Conservation (phyloP, 371 early-diverging fungal species). For the Lichtheimia hyalospora region DNA sequence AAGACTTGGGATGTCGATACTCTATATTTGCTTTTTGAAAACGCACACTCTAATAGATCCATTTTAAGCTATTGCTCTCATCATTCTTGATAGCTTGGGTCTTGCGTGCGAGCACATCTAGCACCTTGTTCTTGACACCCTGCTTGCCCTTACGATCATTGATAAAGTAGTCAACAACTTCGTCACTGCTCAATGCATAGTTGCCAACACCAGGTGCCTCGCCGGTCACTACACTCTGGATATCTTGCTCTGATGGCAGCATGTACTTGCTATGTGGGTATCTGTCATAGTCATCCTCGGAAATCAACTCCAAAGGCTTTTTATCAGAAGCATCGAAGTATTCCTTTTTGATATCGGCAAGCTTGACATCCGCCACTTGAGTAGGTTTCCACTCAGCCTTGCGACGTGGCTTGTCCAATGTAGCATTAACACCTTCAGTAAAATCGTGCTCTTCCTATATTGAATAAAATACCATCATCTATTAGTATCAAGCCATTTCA, state of each 20-base stretch:
- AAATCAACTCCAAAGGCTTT: conserved; percentile 28
- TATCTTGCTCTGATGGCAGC: conserved; percentile 81
- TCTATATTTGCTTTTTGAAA: not conserved
- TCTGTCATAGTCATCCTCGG: conserved; percentile 35
- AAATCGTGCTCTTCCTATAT: conserved; percentile 82
- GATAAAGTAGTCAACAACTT: conserved; percentile 69
- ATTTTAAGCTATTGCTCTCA: conserved; percentile 40
- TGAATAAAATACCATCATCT: conserved; percentile 83
- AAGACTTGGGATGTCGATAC: not conserved
- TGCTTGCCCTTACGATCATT: conserved; percentile 63
- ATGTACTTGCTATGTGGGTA: conserved; percentile 81
- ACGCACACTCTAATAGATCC: conserved; percentile 39
- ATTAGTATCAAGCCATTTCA: conserved; percentile 72
- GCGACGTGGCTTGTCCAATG: conserved; percentile 61
- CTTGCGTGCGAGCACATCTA: conserved; percentile 67
- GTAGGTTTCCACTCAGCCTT: conserved; percentile 79
- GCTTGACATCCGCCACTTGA: conserved; percentile 52
- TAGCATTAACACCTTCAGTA: conserved; percentile 82
- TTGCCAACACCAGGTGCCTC: conserved; percentile 61
- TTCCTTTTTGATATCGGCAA: conserved; percentile 50
- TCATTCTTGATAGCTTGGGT: conserved; percentile 39
- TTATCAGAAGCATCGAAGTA: conserved; percentile 57
- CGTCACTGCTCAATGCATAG: conserved; percentile 59
- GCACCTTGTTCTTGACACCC: conserved; percentile 70
- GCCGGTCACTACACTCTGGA: conserved; percentile 65